These are phyloP conservation scores for Sinapis alba DNA, from an alignment of 441 rosid species.

Conservation along the genomic window DNA sequence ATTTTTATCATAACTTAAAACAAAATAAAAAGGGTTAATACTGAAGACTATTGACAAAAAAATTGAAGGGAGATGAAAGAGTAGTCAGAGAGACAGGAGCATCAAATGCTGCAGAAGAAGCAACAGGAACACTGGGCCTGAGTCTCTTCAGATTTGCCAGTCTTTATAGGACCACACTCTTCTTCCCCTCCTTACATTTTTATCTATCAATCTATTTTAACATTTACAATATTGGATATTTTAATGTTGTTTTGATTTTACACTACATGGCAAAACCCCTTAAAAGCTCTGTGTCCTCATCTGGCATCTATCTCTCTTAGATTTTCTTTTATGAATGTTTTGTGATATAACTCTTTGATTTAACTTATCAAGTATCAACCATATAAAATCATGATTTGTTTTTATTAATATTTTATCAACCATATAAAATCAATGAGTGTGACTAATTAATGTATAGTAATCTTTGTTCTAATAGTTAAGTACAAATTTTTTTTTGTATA, in stretches of 20 bases:
- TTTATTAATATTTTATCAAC: neutral
- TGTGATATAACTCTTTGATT: slow-evolving; percentile 11
- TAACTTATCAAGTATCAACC: slow-evolving; percentile 4
- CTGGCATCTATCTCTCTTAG: neutral
- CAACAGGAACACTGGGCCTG: slow-evolving; percentile 45
- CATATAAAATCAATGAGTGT: neutral
- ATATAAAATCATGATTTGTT: neutral
- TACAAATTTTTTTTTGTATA: too few relatives aligned
- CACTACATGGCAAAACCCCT: slow-evolving; percentile 46
- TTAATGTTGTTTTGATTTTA: slow-evolving; percentile 44
- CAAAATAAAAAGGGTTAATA: neutral
- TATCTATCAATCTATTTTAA: slow-evolving; percentile 22
- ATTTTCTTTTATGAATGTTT: neutral
- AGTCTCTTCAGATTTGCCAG: slow-evolving; percentile 42
- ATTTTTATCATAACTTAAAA: neutral
- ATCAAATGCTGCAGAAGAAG: slow-evolving; percentile 49
- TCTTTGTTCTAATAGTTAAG: neutral
- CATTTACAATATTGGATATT: slow-evolving; percentile 42
- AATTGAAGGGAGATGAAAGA: slow-evolving; percentile 19
- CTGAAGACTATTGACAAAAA: slow-evolving; percentile 22
- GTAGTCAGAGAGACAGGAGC: slow-evolving; percentile 47
- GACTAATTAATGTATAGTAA: slow-evolving; percentile 4
- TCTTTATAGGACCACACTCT: slow-evolving; percentile 42
- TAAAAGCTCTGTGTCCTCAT: slow-evolving; percentile 40
- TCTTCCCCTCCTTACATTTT: slow-evolving; percentile 13